Evolutionary conservation across 73 alveolate species (phyloP), one percentile per base, ranked within the genome.

Genomic region (Paramecium sexaurelia): DNA sequence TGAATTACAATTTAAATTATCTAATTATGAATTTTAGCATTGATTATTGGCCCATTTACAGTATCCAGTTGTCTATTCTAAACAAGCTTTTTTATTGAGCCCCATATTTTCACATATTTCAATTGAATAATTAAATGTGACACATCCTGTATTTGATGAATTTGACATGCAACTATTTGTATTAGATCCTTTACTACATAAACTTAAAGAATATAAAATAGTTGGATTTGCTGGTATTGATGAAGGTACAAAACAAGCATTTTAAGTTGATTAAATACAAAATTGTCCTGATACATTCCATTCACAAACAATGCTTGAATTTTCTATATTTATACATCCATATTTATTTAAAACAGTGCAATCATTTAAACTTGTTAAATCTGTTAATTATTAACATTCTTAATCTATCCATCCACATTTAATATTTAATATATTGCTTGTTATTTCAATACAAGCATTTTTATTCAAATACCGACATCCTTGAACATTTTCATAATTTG

Each of bases 321-420:
- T 33, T 71, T 71, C 86, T 35, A 71, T 19, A 33, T 37, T 71
- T 3, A 33, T 27, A 13, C 86, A 71, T 2, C 19, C 27, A n/a
- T 33, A 15, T 71, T 71, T 32, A 71, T 71, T 71, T 78, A 78
- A 45, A 19, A 19, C 55, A 41, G 33, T 78, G 9, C 90, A 78
- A 35, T 61, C 22, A 61, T 61, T 61, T 29, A 29, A 26, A 26
- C 26, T 61, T 7, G 83, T 61, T 0, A 26, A 19, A 29, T 29
- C 83, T 6, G 11, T 61, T 29, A 61, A 61, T 29, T 32, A 6
- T 24, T 61, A 29, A 61, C 47, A 61, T 29, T 61, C 8, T 17
- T 51, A 6, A 17, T 51, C 67, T 4, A 51, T 51, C 83, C 83
- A 61, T 29, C 43, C 39, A 61, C 83, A 61, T 7, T 29, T 26